These are phyloP conservation scores for Clonostachys byssicola DNA, from an alignment of 2,329 filamentous ascomycete species.

Conservation along the genomic window DNA sequence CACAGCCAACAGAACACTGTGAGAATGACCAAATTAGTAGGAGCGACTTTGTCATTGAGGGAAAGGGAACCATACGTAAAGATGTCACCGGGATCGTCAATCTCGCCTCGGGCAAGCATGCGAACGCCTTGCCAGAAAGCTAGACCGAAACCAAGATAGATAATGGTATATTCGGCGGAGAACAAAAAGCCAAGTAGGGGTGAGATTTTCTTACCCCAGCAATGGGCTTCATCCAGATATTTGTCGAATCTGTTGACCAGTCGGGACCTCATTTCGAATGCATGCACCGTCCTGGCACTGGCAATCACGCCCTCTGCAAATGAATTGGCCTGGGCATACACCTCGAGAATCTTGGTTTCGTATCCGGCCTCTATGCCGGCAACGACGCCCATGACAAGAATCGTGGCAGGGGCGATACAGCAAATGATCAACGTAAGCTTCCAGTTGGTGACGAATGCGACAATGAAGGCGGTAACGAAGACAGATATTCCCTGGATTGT, in stretches of 20 bases:
- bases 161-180: slow-evolving; percentile 16
- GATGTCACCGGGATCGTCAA: slow-evolving; percentile 15
- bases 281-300: slow-evolving; percentile 21
- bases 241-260: slow-evolving; percentile 18
- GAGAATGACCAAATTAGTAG: slow-evolving; percentile 5
- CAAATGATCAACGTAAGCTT: slow-evolving; percentile 35
- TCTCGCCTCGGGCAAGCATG: slow-evolving; percentile 27
- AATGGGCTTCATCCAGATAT: slow-evolving; percentile 17
- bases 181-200: slow-evolving; percentile 18
- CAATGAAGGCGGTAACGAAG: slow-evolving; percentile 29
- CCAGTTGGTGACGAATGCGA: slow-evolving; percentile 34
- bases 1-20: slow-evolving; percentile 6
- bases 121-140: slow-evolving; percentile 38
- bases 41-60: neutral
- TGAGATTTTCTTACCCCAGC: slow-evolving; percentile 17
- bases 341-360: slow-evolving; percentile 14
- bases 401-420: slow-evolving; percentile 20
- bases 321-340: slow-evolving; percentile 12
- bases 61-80: neutral
- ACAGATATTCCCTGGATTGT: slow-evolving; percentile 30
- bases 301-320: slow-evolving; percentile 14
- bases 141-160: slow-evolving; percentile 34
- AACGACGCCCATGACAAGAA: slow-evolving; percentile 7
- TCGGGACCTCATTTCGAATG: slow-evolving; percentile 20
- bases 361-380: slow-evolving; percentile 7